Evolutionary conservation across 2,329 filamentous ascomycete genomes (phyloP).

Genomic region (Scopulariopsis brevicaulis): DNA sequence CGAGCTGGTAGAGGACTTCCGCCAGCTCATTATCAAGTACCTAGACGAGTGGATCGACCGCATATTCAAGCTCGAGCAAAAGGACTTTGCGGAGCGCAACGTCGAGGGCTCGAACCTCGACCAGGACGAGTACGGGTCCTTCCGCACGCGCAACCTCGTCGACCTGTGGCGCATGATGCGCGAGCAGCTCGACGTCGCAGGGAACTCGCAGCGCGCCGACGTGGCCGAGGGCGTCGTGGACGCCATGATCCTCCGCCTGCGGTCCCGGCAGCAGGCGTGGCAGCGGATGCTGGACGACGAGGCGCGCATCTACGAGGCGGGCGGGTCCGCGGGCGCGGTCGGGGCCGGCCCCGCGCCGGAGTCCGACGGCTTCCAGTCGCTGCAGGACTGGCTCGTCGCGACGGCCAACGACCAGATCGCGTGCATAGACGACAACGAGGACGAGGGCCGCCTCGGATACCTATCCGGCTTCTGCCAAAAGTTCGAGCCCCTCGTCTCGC

Average conservation of each 20-base stretch:
- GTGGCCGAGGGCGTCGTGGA: conserved; percentile 93
- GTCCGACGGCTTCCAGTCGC: conserved; percentile 57
- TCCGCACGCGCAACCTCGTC: conserved; percentile 82
- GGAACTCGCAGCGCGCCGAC: conserved; percentile 74
- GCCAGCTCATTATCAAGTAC: conserved; percentile 87
- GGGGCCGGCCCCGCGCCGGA: conserved; percentile 20
- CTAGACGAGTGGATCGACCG: conserved; percentile 97
- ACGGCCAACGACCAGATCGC: conserved; percentile 98
- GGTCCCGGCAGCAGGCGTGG: conserved; percentile 74
- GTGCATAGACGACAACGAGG: conserved; percentile 87
- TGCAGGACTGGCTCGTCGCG: conserved; percentile 93
- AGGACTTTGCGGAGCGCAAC: conserved; percentile 68
- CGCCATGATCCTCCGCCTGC: conserved; percentile 84
- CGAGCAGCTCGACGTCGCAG: conserved; percentile 80
- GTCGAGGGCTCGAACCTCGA: conserved; percentile 68
- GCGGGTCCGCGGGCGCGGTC: too few species aligned
- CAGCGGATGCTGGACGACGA: conserved; percentile 84
- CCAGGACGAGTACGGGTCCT: conserved; percentile 78
- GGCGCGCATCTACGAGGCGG: conserved; percentile 56
- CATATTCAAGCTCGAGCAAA: conserved; percentile 73
- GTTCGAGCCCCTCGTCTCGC: conserved; percentile 69
- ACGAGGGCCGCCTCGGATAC: conserved; percentile 64
- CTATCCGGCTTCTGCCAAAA: conserved; percentile 77
- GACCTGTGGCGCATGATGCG: conserved; percentile 97
- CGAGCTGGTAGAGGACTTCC: conserved; percentile 88